Percentiles rank a stretch among this genome's conserved stretches.
Conservation (phyloP, 2,329 filamentous ascomycete species). For the Blumeria graminis region DNA sequence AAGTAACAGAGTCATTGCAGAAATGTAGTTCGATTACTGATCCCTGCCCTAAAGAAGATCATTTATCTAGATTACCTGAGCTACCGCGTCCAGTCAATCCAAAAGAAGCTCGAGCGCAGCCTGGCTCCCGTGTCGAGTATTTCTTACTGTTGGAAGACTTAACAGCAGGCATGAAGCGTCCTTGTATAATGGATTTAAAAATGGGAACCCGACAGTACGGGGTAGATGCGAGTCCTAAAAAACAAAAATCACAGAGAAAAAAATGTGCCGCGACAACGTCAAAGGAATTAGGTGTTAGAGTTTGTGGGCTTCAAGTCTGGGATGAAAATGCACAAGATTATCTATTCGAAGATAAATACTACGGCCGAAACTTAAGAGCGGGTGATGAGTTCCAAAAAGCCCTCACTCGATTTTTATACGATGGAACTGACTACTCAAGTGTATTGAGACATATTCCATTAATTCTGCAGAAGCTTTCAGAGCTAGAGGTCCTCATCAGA, state of each 20-base stretch:
- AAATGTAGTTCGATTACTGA: not conserved
- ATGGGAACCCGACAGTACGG: conserved; percentile 98
- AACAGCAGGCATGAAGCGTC: conserved; percentile 85
- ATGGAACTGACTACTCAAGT: conserved; percentile 59
- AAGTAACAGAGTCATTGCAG: not conserved
- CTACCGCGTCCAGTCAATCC: conserved; percentile 44
- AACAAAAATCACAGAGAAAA: conserved; percentile 72
- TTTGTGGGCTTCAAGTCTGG: conserved; percentile 94
- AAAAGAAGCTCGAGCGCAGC: conserved; percentile 45
- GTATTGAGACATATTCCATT: conserved; percentile 70
- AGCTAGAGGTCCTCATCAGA: conserved; percentile 63
- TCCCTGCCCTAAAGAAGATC: not conserved
- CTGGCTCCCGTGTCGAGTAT: conserved; percentile 53
- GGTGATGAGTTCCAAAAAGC: conserved; percentile 76
- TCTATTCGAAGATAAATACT: conserved; percentile 97
- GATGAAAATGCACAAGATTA: conserved; percentile 64
- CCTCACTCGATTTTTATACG: conserved; percentile 71
- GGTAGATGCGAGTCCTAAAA: conserved; percentile 74
- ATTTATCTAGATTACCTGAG: conserved; percentile 5
- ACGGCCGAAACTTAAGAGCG: conserved; percentile 66
- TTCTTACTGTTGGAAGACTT: conserved; percentile 87
- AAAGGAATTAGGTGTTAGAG: conserved; percentile 66
- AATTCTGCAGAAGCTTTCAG: conserved; percentile 60
- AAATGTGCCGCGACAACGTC: conserved; percentile 91
- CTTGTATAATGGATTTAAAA: conserved; percentile 91